phyloP scores from a whole-genome alignment of 2,329 filamentous ascomycete species.

The Tolypocladium endophyticum region DNA sequence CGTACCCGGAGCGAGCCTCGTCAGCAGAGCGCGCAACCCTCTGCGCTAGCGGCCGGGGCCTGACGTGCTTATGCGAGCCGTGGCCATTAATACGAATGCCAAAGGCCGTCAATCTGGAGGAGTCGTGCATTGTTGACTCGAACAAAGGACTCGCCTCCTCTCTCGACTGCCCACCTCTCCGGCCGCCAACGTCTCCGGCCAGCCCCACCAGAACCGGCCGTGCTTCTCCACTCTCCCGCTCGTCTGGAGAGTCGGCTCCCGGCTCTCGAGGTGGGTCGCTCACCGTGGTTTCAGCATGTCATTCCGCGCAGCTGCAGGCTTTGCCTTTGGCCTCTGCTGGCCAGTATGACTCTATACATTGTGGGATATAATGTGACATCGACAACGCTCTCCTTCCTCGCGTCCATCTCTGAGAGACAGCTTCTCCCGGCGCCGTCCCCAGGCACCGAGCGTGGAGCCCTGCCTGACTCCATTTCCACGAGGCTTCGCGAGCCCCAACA shows the following conservation, averaged over 20 bases:
- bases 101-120: not conserved
- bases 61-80: not conserved
- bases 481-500: not conserved
- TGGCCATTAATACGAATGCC: not conserved
- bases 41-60: not conserved
- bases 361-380: conserved; percentile 1
- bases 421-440: not conserved
- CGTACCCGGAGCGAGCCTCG: not conserved
- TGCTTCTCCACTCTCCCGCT: not conserved
- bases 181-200: not conserved
- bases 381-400: not conserved
- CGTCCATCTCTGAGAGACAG: not conserved
- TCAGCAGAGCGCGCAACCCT: not conserved
- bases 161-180: not conserved
- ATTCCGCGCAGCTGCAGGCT: not conserved
- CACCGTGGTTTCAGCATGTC: not conserved
- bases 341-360: conserved; percentile 4
- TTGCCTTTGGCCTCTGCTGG: not conserved
- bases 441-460: not conserved
- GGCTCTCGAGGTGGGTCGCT: not conserved
- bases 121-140: not conserved
- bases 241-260: not conserved
- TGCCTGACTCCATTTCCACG: not conserved
- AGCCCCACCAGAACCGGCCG: not conserved
- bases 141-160: not conserved